Conservation (phyloP, 768 basidiomycete genomes). For the Crepidotus variabilis region DNA sequence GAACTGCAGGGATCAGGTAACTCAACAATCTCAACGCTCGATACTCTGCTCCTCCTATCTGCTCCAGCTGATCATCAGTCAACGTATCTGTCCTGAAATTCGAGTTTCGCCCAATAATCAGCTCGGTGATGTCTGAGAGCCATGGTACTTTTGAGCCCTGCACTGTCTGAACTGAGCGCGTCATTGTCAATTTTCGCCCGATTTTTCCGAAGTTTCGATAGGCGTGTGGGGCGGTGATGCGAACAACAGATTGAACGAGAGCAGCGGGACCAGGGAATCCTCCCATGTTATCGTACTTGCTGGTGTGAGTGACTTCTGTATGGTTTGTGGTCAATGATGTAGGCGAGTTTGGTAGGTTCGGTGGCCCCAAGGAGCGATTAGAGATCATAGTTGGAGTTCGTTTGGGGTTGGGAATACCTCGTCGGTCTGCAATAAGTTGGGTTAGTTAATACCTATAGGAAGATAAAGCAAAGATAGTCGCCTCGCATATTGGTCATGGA, state of each 20-base stretch:
- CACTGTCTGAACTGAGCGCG: conserved; percentile 43
- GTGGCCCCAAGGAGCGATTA: neutral
- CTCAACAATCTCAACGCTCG: conserved; percentile 52
- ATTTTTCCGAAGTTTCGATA: conserved; percentile 32
- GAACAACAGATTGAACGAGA: conserved; percentile 34
- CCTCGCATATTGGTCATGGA: neutral
- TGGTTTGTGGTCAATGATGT: neutral
- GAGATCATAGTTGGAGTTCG: neutral
- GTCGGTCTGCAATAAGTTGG: neutral
- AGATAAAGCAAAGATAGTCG: neutral
- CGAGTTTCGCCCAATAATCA: conserved; percentile 59
- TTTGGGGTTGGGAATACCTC: neutral
- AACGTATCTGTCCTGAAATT: conserved; percentile 50
- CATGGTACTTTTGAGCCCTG: conserved; percentile 30
- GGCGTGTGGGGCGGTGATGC: conserved; percentile 37
- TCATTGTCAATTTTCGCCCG: conserved; percentile 48
- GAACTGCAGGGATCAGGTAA: conserved; percentile 43
- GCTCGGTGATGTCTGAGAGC: conserved; percentile 31
- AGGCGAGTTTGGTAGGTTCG: conserved; percentile 5
- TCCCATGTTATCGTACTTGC: conserved; percentile 38
- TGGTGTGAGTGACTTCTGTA: neutral
- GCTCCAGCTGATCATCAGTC: conserved; percentile 64
- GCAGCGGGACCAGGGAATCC: conserved; percentile 45
- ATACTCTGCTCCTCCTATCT: conserved; percentile 76
- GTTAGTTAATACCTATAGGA: neutral